A percentile compares a stretch with the other conserved stretches of the same genome.
Evolutionary conservation across 495 filamentous ascomycete genomes (phyloP).

Genomic region (Penicillium waksmanii): DNA sequence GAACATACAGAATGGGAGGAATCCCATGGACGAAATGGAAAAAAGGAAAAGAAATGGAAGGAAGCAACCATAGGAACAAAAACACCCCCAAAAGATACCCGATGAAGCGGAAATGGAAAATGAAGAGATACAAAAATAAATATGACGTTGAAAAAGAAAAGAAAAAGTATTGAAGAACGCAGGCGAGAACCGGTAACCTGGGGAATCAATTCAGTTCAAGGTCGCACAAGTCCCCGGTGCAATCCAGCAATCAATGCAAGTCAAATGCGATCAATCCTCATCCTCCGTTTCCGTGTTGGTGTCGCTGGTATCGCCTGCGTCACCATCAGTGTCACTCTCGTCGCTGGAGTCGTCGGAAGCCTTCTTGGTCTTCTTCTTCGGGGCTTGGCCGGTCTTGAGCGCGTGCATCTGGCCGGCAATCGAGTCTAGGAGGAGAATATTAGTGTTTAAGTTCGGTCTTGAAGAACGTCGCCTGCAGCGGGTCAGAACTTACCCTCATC

Average conservation of each 20-base stretch:
- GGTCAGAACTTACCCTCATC: constrained; percentile 78
- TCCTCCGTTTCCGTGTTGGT: constrained; percentile 80
- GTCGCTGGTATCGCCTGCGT: constrained; percentile 74
- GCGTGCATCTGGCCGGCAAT: constrained; percentile 94
- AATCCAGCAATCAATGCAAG: constrained; percentile 34
- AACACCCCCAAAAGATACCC: constrained; percentile 22
- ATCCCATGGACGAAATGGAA: constrained; percentile 2
- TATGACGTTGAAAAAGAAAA: background rate
- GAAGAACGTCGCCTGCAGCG: background rate
- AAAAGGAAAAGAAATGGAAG: background rate
- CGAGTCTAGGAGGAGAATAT: constrained; percentile 66
- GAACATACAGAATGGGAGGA: constrained; percentile 20
- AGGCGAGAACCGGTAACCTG: constrained; percentile 2
- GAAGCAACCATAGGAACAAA: constrained; percentile 5
- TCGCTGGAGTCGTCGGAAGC: constrained; percentile 66
- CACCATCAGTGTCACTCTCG: constrained; percentile 89
- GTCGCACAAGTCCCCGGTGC: constrained; percentile 26
- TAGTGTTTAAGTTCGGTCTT: constrained; percentile 20
- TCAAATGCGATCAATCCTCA: constrained; percentile 49
- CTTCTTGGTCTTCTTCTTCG: constrained; percentile 61
- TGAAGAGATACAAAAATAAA: constrained; percentile 11
- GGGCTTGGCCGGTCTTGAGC: constrained; percentile 70
- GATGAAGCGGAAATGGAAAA: constrained; percentile 14
- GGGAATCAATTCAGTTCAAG: constrained; percentile 15
- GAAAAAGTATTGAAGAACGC: background rate